Percentiles rank a stretch among this genome's conserved stretches.
Conservation (phyloP, 108 stramenopile genomes). For the Aureococcus anophagefferens region DNA sequence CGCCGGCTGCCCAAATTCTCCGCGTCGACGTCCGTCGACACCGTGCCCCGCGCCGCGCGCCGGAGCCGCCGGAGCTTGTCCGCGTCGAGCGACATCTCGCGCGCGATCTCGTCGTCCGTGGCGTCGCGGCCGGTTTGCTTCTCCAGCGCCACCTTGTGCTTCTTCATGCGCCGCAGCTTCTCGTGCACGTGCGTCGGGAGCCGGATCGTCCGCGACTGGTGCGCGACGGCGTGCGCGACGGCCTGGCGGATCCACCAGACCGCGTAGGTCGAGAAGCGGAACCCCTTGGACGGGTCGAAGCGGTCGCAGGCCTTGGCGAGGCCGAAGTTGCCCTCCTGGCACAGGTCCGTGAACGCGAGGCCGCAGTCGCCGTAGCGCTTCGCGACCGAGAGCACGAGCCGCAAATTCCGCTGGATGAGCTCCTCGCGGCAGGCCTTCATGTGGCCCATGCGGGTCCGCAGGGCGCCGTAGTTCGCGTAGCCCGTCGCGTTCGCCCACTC, state of each 20-base stretch:
- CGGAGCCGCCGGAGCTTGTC: slow-evolving; percentile 69
- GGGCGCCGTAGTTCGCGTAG: too few relatives aligned
- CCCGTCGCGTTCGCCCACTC: too few relatives aligned
- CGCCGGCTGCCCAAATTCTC: too few relatives aligned
- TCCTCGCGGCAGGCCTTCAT: too few relatives aligned
- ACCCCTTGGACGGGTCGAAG: slow-evolving; percentile 83
- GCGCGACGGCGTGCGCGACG: slow-evolving; percentile 82
- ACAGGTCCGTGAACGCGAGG: slow-evolving; percentile 73
- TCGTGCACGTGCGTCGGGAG: slow-evolving; percentile 84
- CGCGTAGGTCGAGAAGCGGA: slow-evolving; percentile 88
- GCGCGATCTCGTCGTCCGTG: slow-evolving; percentile 59
- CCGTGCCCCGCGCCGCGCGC: too few relatives aligned
- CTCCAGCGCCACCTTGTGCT: slow-evolving; percentile 59
- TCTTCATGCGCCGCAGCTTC: slow-evolving; percentile 54
- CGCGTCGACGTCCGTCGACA: too few relatives aligned
- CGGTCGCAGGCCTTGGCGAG: slow-evolving; percentile 85
- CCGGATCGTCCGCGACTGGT: slow-evolving; percentile 77
- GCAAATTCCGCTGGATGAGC: slow-evolving; percentile 73
- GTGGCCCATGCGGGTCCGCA: too few relatives aligned
- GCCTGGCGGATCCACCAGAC: slow-evolving; percentile 95
- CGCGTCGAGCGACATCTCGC: slow-evolving; percentile 45
- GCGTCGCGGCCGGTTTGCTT: slow-evolving; percentile 61
- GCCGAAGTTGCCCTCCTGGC: slow-evolving; percentile 87
- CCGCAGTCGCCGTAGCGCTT: slow-evolving; percentile 66
- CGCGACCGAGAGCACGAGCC: slow-evolving; percentile 76